Evolutionary conservation across 345 rosid species (phyloP).

Genomic region (Laguncularia racemosa): DNA sequence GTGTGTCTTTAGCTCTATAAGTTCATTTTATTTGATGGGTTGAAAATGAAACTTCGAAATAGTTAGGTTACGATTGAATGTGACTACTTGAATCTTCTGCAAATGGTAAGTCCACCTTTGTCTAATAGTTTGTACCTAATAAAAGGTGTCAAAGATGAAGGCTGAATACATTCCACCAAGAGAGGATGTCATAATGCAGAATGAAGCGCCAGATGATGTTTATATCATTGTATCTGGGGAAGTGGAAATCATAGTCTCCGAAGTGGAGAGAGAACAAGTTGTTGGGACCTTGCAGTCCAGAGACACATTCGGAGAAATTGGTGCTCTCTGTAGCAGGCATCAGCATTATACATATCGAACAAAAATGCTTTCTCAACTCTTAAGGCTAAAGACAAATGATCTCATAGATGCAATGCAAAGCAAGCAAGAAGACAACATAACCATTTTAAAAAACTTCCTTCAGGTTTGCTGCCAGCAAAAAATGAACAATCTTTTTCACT

Average conservation of each 20-base stretch:
- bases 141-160: constrained; percentile 70
- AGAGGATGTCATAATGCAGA: constrained; percentile 83
- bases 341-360: constrained; percentile 71
- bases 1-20: not conserved
- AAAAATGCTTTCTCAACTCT: constrained; percentile 68
- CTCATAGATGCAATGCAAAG: constrained; percentile 63
- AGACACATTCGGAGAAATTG: constrained; percentile 87
- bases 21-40: not conserved
- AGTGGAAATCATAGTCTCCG: constrained; percentile 56
- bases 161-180: constrained; percentile 92
- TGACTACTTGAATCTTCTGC: too few relatives aligned
- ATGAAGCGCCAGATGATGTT: constrained; percentile 80
- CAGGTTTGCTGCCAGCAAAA: constrained; percentile 24
- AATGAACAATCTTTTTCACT: too few relatives aligned
- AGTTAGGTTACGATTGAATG: too few relatives aligned
- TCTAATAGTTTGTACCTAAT: not conserved
- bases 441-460: constrained; percentile 68
- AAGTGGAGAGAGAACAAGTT: constrained; percentile 45
- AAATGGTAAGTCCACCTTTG: not conserved
- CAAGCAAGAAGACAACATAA: constrained; percentile 57
- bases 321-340: constrained; percentile 67
- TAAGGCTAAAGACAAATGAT: constrained; percentile 54
- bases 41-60: not conserved
- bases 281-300: constrained; percentile 52
- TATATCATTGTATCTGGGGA: constrained; percentile 82